Base-by-base conservation (phyloP, 1,139 yeast genomes). In the Yamadazyma atlantica region DNA sequence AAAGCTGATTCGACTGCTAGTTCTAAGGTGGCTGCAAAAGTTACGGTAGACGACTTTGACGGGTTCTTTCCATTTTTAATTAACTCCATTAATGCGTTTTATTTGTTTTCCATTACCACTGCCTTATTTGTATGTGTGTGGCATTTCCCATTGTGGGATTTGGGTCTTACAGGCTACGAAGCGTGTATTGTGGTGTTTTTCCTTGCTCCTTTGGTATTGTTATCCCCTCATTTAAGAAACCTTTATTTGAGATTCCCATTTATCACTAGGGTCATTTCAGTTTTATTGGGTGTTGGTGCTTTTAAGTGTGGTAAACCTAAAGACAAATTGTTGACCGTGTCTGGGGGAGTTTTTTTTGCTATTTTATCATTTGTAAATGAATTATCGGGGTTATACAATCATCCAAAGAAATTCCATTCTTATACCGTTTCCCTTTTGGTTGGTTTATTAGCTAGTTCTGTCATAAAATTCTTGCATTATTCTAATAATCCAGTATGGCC, bases 401-500 rank as follows among this genome's bases (percentile, higher is more conserved):
- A 75, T 8, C 65, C 73, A 4, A 58, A 58, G 32, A 68, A 70
- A 40, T 67, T 76, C 33, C 61, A 67, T 33, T 72, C 79, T 24
- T 85, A 78, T 49, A 69, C 82, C 2, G 57, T 82, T 2, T 73
- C 94, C 1, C 82, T 86, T 55, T 60, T 80, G 1, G 50, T 85
- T 21, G 98, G 98, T 16, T 69, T 92, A 40, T 69, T 86, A 35
- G 60, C 80, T 4, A 80, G 96, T 2, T 78, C 89, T 1, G 75
- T 85, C 29, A 71, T 88, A 23, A 92, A 94, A 56, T 85, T 77
- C 63, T 78, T 83, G 13, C 78, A 73, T 54, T 85, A 78, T 63
- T 81, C 97, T 4, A 90, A 90, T 56, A 92, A 92, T 58, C 98
- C 98, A 28, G 69, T 89, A 35, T 92, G 98, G 98, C 95, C 98